phyloP scores from a whole-genome alignment of 2,329 filamentous ascomycete genomes.

The Fusarium veterinarium region DNA sequence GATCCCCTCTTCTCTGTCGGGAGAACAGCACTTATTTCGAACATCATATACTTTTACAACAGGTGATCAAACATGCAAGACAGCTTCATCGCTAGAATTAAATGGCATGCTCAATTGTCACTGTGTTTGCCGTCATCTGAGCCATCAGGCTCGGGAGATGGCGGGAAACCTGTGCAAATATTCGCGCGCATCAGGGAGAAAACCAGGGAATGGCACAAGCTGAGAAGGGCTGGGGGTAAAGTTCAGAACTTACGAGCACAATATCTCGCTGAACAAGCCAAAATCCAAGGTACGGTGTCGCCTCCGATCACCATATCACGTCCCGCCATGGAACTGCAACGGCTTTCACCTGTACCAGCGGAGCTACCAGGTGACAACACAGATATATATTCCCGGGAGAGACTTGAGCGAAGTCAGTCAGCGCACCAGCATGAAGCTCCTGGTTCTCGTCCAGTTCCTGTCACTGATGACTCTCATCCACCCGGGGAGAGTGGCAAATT shows the following conservation, averaged over 20 bases:
- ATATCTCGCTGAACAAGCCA: not conserved
- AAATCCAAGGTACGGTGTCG: not conserved
- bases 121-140: not conserved
- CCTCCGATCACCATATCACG: not conserved
- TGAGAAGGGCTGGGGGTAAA: not conserved
- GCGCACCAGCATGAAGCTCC: not conserved
- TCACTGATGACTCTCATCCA: not conserved
- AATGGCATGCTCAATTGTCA: not conserved
- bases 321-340: not conserved
- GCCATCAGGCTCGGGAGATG: not conserved
- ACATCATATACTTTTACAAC: not conserved
- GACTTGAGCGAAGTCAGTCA: not conserved
- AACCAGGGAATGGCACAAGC: not conserved
- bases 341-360: not conserved
- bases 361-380: not conserved
- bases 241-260: not conserved
- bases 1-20: not conserved
- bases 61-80: slow-evolving; percentile 1
- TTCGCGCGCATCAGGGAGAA: slow-evolving; percentile 1
- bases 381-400: not conserved
- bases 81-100: not conserved
- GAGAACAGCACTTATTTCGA: not conserved
- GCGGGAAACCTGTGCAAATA: not conserved
- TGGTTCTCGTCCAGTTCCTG: slow-evolving; percentile 1
- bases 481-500: not conserved